Conservation (phyloP, 257 asterid species). For the Schizonepeta tenuifolia region DNA sequence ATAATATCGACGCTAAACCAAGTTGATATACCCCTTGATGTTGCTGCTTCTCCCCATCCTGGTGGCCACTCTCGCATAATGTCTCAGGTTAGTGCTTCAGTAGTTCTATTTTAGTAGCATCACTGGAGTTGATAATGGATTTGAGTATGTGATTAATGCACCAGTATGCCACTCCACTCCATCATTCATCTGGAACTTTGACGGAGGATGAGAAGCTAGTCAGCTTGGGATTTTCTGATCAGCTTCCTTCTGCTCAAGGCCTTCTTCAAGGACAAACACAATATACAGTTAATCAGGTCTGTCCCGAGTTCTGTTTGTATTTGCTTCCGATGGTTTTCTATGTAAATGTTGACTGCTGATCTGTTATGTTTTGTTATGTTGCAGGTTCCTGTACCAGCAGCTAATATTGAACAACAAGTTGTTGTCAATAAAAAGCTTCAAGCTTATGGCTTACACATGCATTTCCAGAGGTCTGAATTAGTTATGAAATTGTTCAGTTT, state of each 20-base stretch:
- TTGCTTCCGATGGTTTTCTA: constrained; percentile 3
- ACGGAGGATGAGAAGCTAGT: constrained; percentile 80
- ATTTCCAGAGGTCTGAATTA: constrained; percentile 82
- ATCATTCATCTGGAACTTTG: constrained; percentile 68
- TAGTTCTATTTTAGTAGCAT: constrained; percentile 6
- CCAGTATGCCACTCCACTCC: constrained; percentile 74
- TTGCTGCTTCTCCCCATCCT: constrained; percentile 59
- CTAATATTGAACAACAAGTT: constrained; percentile 90
- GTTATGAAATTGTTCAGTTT: constrained; percentile 27
- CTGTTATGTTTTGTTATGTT: constrained; percentile 28
- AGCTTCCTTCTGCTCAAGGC: constrained; percentile 73
- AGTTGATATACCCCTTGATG: constrained; percentile 76
- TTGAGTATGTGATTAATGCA: constrained; percentile 21
- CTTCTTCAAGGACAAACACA: constrained; percentile 71
- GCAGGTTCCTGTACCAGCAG: constrained; percentile 76
- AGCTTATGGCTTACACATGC: constrained; percentile 63
- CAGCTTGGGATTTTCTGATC: constrained; percentile 79
- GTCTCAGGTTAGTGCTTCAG: constrained; percentile 62
- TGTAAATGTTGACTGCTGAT: constrained; percentile 24
- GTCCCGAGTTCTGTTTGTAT: constrained; percentile 21
- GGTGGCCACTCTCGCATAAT: constrained; percentile 68
- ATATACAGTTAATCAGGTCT: constrained; percentile 80
- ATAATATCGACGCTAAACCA: constrained; percentile 65
- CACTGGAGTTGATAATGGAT: constrained; percentile 27
- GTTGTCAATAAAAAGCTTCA: constrained; percentile 83